Base-by-base conservation (phyloP, 305 asterid species). In the Fraxinus dipetala region DNA sequence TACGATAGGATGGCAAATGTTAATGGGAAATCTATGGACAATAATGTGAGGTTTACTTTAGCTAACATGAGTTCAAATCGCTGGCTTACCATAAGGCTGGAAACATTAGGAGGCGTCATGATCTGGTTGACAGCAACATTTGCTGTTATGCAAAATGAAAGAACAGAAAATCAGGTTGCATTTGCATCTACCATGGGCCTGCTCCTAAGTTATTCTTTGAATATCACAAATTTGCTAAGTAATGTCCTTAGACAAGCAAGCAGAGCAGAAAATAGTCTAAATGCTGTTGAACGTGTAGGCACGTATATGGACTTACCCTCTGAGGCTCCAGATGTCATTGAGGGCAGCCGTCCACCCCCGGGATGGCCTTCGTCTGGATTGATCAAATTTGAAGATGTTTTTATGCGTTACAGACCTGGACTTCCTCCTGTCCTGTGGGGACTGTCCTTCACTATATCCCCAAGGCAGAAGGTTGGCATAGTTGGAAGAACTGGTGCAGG, bases 401-500 rank as follows among this genome's bases (percentile, higher is more conserved):
- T 79, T 83, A 85, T 95, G 73, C 88, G 98, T 56, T 95, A 95
- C 83, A 89, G 99, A 89, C 94, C 95, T 30, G 95, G 90, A 40
- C 98, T 95, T 85, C 97, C 99, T 54, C 91, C 95, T 18, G 98
- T 94, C 45, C 90, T 95, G 82, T 93, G 83, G 84, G 98, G 95
- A 75, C 84, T 94, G 84, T 89, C 97, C n/a, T 95, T 95, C 84
- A 83, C 88, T 75, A 87, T 94, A 84, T 86, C 87, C 78, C 92
- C 98, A 1, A 86, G 91, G 82, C 94, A 90, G 84, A 94, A 95
- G 85, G 96, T 93, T 14, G 99, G 99, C 63, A 91, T 95, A 72
- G 98, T 95, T 77, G 99, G 99, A 77, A 92, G 99, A 83, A 95
- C 99, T 22, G 99, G 99, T 56, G 99, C 99, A 77, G 99, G 99